Conservation (phyloP, 2,329 filamentous ascomycete genomes). For the Epichloe sp. region DNA sequence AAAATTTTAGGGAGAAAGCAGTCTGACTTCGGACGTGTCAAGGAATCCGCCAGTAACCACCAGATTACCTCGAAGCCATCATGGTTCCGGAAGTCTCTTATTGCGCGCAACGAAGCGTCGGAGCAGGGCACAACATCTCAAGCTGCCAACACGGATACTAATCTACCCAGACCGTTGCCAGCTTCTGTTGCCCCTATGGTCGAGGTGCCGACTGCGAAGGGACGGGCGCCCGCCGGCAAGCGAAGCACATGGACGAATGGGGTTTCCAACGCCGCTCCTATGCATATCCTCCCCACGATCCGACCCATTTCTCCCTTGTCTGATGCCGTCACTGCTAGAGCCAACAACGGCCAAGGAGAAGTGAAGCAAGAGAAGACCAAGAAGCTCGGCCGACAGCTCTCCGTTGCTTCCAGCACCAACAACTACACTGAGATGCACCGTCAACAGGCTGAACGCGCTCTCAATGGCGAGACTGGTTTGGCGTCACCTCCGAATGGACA, state of each 20-base stretch:
- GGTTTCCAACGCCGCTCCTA: slow-evolving; percentile 66
- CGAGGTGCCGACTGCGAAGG: slow-evolving; percentile 23
- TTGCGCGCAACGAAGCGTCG: slow-evolving; percentile 60
- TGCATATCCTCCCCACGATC: slow-evolving; percentile 91
- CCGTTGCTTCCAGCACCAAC: slow-evolving; percentile 81
- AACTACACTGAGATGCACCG: slow-evolving; percentile 84
- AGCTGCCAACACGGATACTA: slow-evolving; percentile 32
- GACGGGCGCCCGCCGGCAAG: slow-evolving; percentile 49
- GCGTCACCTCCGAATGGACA: slow-evolving; percentile 66
- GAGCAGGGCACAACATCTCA: slow-evolving; percentile 39
- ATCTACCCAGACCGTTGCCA: slow-evolving; percentile 31
- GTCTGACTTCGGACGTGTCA: slow-evolving; percentile 63
- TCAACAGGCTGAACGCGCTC: slow-evolving; percentile 78
- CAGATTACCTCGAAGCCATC: slow-evolving; percentile 72
- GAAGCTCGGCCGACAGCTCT: slow-evolving; percentile 92
- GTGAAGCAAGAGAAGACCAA: slow-evolving; percentile 50
- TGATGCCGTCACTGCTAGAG: slow-evolving; percentile 82
- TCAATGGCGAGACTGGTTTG: slow-evolving; percentile 68
- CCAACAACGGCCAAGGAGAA: slow-evolving; percentile 51
- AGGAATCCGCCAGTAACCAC: slow-evolving; percentile 41
- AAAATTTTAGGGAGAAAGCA: slow-evolving; percentile 79
- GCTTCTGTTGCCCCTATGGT: slow-evolving; percentile 27
- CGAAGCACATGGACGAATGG: slow-evolving; percentile 90
- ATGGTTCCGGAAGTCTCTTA: slow-evolving; percentile 93
- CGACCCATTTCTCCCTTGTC: slow-evolving; percentile 93